Conservation (phyloP, 2,329 filamentous ascomycete genomes). For the Monosporascus sp. region DNA sequence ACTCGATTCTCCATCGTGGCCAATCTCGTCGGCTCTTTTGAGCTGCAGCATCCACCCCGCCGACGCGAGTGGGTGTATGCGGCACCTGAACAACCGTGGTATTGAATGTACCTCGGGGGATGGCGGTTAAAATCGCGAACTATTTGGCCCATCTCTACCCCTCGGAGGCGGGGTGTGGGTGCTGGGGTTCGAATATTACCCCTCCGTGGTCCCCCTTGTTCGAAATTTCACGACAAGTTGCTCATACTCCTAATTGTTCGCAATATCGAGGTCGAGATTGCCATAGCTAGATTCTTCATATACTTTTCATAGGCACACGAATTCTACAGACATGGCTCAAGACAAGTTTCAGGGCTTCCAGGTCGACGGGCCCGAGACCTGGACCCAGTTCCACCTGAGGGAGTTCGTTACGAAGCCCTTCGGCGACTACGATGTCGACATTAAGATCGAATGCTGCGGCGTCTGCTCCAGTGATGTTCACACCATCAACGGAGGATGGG, state of each 20-base stretch:
- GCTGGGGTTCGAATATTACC: slow-evolving; percentile 3
- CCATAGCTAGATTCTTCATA: neutral
- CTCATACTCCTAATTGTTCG: neutral
- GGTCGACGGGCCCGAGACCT: slow-evolving; percentile 47
- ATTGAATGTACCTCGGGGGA: neutral
- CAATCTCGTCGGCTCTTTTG: slow-evolving; percentile 10
- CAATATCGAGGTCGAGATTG: neutral
- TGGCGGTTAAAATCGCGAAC: neutral
- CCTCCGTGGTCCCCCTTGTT: slow-evolving; percentile 7
- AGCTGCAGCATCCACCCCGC: neutral
- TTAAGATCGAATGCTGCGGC: slow-evolving; percentile 79
- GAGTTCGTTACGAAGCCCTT: slow-evolving; percentile 81
- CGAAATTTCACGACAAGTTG: neutral
- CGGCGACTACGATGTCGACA: slow-evolving; percentile 79
- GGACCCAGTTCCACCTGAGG: slow-evolving; percentile 61
- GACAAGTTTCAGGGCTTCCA: slow-evolving; percentile 59
- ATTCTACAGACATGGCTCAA: neutral
- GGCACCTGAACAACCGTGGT: neutral
- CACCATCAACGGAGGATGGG: slow-evolving; percentile 66
- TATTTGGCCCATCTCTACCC: neutral
- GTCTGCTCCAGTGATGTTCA: slow-evolving; percentile 69
- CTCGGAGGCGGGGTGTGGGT: slow-evolving; percentile 2
- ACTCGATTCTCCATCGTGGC: neutral
- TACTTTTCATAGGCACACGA: neutral
- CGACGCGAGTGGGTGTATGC: neutral